Conservation (phyloP, 345 rosid genomes). For the Bruguiera parviflora region DNA sequence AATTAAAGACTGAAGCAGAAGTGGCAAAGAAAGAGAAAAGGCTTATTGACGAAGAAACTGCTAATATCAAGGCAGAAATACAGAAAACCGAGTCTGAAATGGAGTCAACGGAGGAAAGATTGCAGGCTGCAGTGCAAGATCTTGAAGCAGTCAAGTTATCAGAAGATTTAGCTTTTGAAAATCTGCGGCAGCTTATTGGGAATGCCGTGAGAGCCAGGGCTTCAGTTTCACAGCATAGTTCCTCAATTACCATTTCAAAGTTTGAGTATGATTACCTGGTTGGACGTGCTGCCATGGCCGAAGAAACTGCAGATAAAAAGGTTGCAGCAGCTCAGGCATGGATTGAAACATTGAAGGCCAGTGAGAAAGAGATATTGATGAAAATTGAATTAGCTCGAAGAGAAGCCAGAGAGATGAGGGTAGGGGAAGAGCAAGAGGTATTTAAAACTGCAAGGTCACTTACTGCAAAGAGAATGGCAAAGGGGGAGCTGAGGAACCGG, state of each 20-base stretch:
- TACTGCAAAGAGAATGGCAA: slow-evolving; percentile 46
- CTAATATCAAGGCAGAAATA: slow-evolving; percentile 39
- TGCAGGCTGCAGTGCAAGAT: slow-evolving; percentile 53
- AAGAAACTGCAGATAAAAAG: slow-evolving; percentile 76
- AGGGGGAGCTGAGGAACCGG: slow-evolving; percentile 42
- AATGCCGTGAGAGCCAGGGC: slow-evolving; percentile 46
- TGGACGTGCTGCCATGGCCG: slow-evolving; percentile 56
- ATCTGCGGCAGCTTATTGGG: slow-evolving; percentile 46
- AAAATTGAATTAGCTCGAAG: slow-evolving; percentile 49
- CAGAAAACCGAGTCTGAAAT: slow-evolving; percentile 46
- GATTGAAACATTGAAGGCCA: slow-evolving; percentile 72
- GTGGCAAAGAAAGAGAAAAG: slow-evolving; percentile 56
- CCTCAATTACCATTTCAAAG: slow-evolving; percentile 58
- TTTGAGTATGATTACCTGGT: slow-evolving; percentile 77
- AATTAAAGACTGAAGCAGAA: slow-evolving; percentile 54
- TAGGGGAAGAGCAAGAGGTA: slow-evolving; percentile 53
- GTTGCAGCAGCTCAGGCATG: slow-evolving; percentile 85
- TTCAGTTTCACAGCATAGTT: slow-evolving; percentile 32
- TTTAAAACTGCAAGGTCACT: slow-evolving; percentile 42
- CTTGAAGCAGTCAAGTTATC: slow-evolving; percentile 50
- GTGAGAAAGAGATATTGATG: slow-evolving; percentile 63
- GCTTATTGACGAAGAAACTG: slow-evolving; percentile 44
- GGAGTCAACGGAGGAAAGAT: slow-evolving; percentile 46
- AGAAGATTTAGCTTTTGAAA: slow-evolving; percentile 57
- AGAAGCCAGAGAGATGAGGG: slow-evolving; percentile 40